Evolutionary conservation across 179 eudicot genomes (phyloP), one percentile per base, ranked within the genome.

Genomic region (Drosera spatulata): DNA sequence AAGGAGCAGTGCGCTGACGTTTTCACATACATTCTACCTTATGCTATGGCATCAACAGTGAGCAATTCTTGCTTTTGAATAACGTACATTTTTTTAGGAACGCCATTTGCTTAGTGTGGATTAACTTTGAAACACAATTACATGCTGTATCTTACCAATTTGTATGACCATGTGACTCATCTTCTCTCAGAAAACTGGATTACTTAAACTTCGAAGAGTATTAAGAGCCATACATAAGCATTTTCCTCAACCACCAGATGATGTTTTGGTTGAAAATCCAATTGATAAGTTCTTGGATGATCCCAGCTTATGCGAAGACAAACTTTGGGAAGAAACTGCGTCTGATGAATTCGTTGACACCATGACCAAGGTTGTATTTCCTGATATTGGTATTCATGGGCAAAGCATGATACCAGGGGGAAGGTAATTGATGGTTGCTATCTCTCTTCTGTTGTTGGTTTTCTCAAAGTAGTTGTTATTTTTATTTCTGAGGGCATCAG

Each of bases 1-100:
- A 94, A 94, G 71, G 99, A 94, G 77, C 99, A 94, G 76, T 94
- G 99, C 77, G 97, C 97, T 64, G 97, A 94, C 71, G 99, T 94
- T 60, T 94, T 94, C 72, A 87, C 82, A 73, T 94, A 94, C 70
- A 85, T 94, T 69, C 78, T 94, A 56, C 95, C 99, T 4, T 94
- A 94, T 68, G 99, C 99, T 10, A 94, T 85, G 75, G 97, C 84
- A 69, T 90, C 97, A 67, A 81, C 97, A 67, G 99, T 94, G 46
- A 81, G 99, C 80, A 58, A 45, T 53, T 70, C 41, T 47, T 59
- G 61, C 43, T 50, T 53, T 59, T 59, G 40, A 56, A 4, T 57
- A 38, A 15, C 44, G 22, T 10, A 6, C 10, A 6, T 44, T 13
- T n/a, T 45, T 9, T 53, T 11, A 22, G 33, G 33, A 22, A 22